Evolutionary conservation across 495 filamentous ascomycete species (phyloP).

Genomic region (Aspergillus heteromorphus): DNA sequence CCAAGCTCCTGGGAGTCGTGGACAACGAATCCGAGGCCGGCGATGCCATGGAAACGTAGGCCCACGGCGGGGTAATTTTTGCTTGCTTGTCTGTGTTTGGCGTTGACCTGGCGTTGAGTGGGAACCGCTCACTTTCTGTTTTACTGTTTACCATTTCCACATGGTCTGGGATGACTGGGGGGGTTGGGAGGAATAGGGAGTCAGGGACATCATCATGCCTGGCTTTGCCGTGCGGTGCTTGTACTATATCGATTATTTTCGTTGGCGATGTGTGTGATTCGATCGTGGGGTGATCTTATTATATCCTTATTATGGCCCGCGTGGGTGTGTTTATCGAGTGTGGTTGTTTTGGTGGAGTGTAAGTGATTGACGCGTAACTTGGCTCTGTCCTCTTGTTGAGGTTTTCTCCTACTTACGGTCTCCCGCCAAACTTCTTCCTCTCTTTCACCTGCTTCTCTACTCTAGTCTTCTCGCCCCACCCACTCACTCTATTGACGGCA

Average conservation of each 20-base stretch:
- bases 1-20: conserved; percentile 62
- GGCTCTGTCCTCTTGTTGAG: too few relatives aligned
- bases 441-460: too few relatives aligned
- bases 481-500: too few relatives aligned
- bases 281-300: background rate
- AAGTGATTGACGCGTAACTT: too few relatives aligned
- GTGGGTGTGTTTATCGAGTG: background rate
- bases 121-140: too few relatives aligned
- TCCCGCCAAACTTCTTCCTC: too few relatives aligned
- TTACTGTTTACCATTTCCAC: too few relatives aligned
- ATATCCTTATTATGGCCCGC: background rate
- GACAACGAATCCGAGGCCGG: conserved; percentile 36
- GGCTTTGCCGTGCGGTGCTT: conserved; percentile 6
- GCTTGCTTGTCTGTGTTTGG: conserved; percentile 3
- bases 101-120: conserved; percentile 11
- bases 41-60: conserved; percentile 52
- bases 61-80: background rate
- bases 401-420: too few relatives aligned
- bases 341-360: too few relatives aligned
- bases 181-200: background rate
- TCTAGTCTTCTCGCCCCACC: too few relatives aligned
- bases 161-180: background rate
- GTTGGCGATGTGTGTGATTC: background rate
- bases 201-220: background rate
- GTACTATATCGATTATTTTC: conserved; percentile 6